A percentile compares a stretch with the other conserved stretches of the same genome.
Evolutionary conservation across 2,329 filamentous ascomycete genomes (phyloP).

Genomic region (Rhinocladiella similis): DNA sequence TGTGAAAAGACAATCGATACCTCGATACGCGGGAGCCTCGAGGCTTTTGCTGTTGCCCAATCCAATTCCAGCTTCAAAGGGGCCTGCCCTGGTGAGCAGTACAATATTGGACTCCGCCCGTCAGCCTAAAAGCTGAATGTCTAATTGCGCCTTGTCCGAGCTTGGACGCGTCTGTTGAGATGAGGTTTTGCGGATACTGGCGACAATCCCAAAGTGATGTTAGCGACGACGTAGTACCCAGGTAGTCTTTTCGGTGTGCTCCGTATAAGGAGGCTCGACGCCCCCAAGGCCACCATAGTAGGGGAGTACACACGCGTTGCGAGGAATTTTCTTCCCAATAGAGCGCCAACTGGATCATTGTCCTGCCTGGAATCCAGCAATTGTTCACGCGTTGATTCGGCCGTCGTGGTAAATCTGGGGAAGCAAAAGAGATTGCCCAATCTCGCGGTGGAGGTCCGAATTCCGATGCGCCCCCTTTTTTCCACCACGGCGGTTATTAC

Average conservation of each 20-base stretch:
- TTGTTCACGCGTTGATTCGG: conserved; percentile 18
- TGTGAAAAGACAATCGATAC: conserved; percentile 10
- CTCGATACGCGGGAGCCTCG: conserved; percentile 26
- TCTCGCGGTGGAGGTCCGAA: conserved; percentile 21
- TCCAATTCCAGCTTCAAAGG: conserved; percentile 22
- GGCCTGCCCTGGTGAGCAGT: conserved; percentile 5
- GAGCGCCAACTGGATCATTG: conserved; percentile 6
- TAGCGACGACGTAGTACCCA: no score
- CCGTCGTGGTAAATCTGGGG: conserved; percentile 21
- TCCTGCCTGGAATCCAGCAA: not conserved
- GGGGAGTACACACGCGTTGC: not conserved
- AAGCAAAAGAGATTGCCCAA: conserved; percentile 24
- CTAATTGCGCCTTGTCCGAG: conserved; percentile 26
- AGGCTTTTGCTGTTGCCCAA: conserved; percentile 23
- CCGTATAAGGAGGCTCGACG: not conserved
- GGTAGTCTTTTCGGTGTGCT: not conserved
- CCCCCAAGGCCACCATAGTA: not conserved
- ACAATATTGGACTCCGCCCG: conserved; percentile 24
- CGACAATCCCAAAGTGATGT: not conserved
- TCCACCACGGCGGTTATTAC: no score
- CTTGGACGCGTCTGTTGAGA: conserved; percentile 21
- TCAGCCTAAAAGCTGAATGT: conserved; percentile 17
- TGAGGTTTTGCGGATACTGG: conserved; percentile 1
- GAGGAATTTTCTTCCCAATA: conserved; percentile 1
- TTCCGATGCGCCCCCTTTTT: conserved; percentile 14